Evolutionary conservation across 2,329 filamentous ascomycete species (phyloP).

Genomic region (Sporothrix variecibatus): DNA sequence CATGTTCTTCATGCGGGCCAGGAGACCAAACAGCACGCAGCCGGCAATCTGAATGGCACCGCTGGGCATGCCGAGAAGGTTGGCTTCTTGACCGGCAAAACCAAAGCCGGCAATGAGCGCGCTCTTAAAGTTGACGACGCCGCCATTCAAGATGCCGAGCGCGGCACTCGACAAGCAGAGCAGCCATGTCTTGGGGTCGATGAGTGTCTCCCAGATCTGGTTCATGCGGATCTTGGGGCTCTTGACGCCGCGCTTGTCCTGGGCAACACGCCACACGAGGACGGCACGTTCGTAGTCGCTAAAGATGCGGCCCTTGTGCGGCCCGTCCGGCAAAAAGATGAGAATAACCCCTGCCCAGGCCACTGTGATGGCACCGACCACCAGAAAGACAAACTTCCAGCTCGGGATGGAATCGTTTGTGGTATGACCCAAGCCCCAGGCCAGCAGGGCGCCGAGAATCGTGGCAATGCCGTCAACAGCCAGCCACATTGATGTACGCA

Average conservation of each 20-base stretch:
- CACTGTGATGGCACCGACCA: background rate
- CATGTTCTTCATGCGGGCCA: background rate
- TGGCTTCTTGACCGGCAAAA: background rate
- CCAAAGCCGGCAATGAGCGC: background rate
- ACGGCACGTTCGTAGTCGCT: background rate
- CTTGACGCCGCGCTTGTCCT: background rate
- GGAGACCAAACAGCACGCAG: background rate
- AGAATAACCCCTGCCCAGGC: background rate
- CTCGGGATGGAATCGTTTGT: background rate
- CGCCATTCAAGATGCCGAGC: background rate
- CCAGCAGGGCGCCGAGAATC: background rate
- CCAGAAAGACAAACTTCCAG: background rate
- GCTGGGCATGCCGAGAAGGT: background rate
- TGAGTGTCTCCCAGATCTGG: background rate
- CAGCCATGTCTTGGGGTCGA: background rate
- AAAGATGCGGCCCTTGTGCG: background rate
- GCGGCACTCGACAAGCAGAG: background rate
- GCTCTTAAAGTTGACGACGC: background rate
- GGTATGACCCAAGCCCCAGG: background rate
- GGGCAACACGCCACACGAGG: background rate
- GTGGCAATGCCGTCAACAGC: background rate
- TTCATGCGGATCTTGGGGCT: background rate
- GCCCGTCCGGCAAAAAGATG: background rate
- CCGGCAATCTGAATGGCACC: background rate
- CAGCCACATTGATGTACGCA: background rate